Evolutionary conservation across 176 grass and related monocot species (phyloP), one percentile per base, ranked within the genome.

Genomic region (Cenchrus americanus): DNA sequence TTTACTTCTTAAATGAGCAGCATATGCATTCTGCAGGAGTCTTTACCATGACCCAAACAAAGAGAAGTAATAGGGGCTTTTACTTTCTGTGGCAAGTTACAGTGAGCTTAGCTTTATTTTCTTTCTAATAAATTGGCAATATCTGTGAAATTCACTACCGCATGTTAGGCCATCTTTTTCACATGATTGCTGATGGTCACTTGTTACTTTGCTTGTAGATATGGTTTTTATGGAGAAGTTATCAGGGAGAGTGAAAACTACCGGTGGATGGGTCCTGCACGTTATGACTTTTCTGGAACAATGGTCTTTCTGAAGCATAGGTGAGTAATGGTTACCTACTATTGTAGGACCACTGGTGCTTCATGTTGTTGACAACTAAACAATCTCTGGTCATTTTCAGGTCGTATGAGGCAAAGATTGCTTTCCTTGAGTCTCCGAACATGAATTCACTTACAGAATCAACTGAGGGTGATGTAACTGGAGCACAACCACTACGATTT

Each of bases 141-240:
- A 34, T 75, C 0, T 26, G 12, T 18, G 46, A 51, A 51, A 18
- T 30, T 46, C 23, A 55, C 4, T 55, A 37, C 26, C 52, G 3
- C 26, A 10, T 17, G 50, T 73, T 74, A 55, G 26, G 72, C 32
- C 49, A 37, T 80, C 55, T 1, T 19, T 77, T 78, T 7, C 54
- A 62, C 51, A 42, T 75, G 67, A 54, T 65, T 71, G 44, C 47
- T 91, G 26, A 75, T 75, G 57, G 43, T 44, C 14, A 19, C 47
- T 59, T 22, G 40, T 88, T 46, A 32, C 77, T 75, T 79, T 80
- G 34, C 71, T 59, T 76, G 19, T 66, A 98, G 96, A 82, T 98
- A 93, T 83, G 96, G 96, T 76, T 98, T 98, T 90, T 98, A 98
- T 93, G 96, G 95, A 80, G 95, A 98, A 86, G 95, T 98, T 69